phyloP scores from a whole-genome alignment of 768 basidiomycete species.

The Lentinula detonsa region DNA sequence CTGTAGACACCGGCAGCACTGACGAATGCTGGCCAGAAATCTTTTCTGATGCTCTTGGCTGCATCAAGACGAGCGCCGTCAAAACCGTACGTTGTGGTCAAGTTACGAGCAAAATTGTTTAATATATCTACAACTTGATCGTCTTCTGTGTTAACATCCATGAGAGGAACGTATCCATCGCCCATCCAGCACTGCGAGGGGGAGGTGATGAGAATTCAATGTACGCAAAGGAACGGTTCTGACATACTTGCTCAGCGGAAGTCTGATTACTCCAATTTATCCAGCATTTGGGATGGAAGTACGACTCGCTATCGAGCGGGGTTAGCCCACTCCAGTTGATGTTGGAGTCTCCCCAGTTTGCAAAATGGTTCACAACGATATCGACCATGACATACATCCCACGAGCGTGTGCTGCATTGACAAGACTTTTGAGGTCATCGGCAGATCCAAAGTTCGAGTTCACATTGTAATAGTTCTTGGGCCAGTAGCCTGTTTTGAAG shows the following conservation, averaged over 20 bases:
- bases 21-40: slow-evolving; percentile 65
- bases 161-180: slow-evolving; percentile 51
- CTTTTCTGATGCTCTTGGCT: slow-evolving; percentile 48
- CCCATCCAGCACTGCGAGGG: slow-evolving; percentile 59
- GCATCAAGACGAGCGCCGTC: slow-evolving; percentile 74
- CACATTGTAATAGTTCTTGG: slow-evolving; percentile 52
- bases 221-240: not conserved
- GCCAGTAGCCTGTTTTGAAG: slow-evolving; percentile 25
- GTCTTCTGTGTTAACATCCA: slow-evolving; percentile 70
- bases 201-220: not conserved
- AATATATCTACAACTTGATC: slow-evolving; percentile 43
- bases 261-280: slow-evolving; percentile 60
- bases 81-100: slow-evolving; percentile 51
- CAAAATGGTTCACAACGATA: slow-evolving; percentile 65
- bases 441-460: slow-evolving; percentile 69
- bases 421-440: slow-evolving; percentile 65
- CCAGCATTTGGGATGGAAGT: slow-evolving; percentile 61
- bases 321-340: slow-evolving; percentile 7
- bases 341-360: not conserved
- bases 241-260: slow-evolving; percentile 34
- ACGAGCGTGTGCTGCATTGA: slow-evolving; percentile 56
- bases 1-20: slow-evolving; percentile 61
- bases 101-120: slow-evolving; percentile 48
- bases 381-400: slow-evolving; percentile 69
- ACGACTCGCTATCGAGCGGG: slow-evolving; percentile 19